Evolutionary conservation across 495 filamentous ascomycete genomes (phyloP).

Genomic region (Tuber brumale): DNA sequence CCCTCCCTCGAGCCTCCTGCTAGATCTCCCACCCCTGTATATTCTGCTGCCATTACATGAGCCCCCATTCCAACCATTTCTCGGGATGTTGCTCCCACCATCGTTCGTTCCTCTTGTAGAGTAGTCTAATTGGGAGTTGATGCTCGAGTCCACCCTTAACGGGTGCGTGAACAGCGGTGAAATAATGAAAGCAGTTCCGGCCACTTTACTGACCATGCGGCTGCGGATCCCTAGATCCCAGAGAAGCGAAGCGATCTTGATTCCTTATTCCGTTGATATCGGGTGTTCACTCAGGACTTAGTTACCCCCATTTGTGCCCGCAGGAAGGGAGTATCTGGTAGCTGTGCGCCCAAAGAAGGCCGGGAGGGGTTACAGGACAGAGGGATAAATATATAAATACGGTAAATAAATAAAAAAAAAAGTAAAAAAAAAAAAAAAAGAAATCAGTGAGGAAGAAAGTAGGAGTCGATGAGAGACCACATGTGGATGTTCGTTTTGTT

Average conservation of each 20-base stretch:
- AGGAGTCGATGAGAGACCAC: slow-evolving; percentile 22
- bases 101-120: slow-evolving; percentile 19
- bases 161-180: slow-evolving; percentile 27
- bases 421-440: slow-evolving; percentile 13
- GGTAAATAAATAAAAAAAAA: slow-evolving; percentile 17
- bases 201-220: neutral
- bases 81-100: slow-evolving; percentile 1
- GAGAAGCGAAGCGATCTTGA: slow-evolving; percentile 3
- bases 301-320: slow-evolving; percentile 21
- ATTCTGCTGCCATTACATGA: slow-evolving; percentile 23
- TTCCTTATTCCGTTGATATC: slow-evolving; percentile 8
- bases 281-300: slow-evolving; percentile 22
- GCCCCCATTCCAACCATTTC: slow-evolving; percentile 24
- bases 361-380: slow-evolving; percentile 14
- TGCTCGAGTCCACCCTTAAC: slow-evolving; percentile 27
- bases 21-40: slow-evolving; percentile 33
- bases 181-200: slow-evolving; percentile 3
- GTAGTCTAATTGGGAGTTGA: slow-evolving; percentile 29
- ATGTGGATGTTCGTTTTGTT: slow-evolving; percentile 26
- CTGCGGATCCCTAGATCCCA: neutral
- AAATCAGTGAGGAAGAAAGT: slow-evolving; percentile 16
- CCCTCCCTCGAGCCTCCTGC: slow-evolving; percentile 37
- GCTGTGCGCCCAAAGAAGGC: slow-evolving; percentile 17
- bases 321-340: slow-evolving; percentile 29
- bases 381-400: slow-evolving; percentile 22